Evolutionary conservation across 108 stramenopile species (phyloP).

Genomic region (Nitzschia sp.): DNA sequence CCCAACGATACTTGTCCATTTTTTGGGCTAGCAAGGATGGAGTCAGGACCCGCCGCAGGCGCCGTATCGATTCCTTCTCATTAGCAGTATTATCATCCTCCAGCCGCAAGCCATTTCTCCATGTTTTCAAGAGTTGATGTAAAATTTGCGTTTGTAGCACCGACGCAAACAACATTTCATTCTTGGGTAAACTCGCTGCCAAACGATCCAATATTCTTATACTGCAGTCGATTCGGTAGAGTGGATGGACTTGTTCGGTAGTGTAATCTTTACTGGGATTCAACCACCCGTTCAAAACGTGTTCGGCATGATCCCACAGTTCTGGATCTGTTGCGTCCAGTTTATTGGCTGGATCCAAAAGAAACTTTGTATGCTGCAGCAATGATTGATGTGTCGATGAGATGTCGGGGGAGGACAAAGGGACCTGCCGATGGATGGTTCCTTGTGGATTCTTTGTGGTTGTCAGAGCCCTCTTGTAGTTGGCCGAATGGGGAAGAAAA

Average conservation of each 20-base stretch:
- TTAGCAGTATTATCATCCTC: neutral
- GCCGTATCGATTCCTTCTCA: neutral
- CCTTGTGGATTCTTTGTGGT: too few relatives aligned
- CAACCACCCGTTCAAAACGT: neutral
- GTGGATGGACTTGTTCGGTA: neutral
- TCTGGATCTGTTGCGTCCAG: neutral
- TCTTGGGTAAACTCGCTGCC: conserved; percentile 3
- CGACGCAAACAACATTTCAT: conserved; percentile 7
- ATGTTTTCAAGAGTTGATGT: conserved; percentile 4
- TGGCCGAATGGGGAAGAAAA: too few relatives aligned
- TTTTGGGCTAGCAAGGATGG: conserved; percentile 22
- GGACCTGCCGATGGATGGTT: too few relatives aligned
- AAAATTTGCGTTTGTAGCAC: conserved; percentile 11
- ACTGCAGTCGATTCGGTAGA: conserved; percentile 2
- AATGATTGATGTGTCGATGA: too few relatives aligned
- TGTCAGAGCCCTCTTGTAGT: too few relatives aligned
- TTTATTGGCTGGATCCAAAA: neutral
- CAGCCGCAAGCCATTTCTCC: conserved; percentile 2
- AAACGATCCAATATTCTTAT: conserved; percentile 14
- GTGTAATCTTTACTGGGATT: neutral
- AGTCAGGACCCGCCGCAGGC: neutral
- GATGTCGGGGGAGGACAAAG: too few relatives aligned
- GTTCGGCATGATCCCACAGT: conserved; percentile 1
- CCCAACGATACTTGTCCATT: conserved; percentile 35
- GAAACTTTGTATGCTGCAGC: neutral